phyloP scores from a whole-genome alignment of 148 eudicot genomes.

The Gaultheria prostrata region DNA sequence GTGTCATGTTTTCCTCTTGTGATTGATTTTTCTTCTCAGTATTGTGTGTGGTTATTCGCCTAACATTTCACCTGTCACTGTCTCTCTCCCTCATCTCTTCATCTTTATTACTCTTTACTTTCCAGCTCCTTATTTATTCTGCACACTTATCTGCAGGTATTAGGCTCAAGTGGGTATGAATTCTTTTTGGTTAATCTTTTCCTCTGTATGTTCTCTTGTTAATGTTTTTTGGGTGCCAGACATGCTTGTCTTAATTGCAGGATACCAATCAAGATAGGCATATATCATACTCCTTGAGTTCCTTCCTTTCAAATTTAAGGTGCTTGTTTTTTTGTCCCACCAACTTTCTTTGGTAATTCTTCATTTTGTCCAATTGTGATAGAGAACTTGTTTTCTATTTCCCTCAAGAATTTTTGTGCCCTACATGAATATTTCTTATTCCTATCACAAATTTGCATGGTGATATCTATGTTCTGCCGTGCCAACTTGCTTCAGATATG shows the following conservation, averaged over 20 bases:
- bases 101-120: constrained; percentile 18
- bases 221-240: background rate
- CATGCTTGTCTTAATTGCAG: background rate
- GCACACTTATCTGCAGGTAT: constrained; percentile 11
- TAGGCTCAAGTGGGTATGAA: constrained; percentile 15
- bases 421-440: background rate
- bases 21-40: background rate
- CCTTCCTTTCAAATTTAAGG: background rate
- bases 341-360: background rate
- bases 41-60: no score
- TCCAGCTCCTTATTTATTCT: constrained; percentile 18
- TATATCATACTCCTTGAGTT: background rate
- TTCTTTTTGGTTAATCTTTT: background rate
- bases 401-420: background rate
- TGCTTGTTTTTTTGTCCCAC: background rate
- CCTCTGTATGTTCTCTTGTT: background rate
- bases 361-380: background rate
- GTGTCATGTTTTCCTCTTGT: background rate
- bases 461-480: background rate
- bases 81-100: constrained; percentile 26
- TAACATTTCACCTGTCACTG: constrained; percentile 4
- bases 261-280: background rate
- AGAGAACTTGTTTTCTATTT: background rate
- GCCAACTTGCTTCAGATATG: background rate
- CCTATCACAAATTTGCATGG: background rate